phyloP scores from a whole-genome alignment of 169 alveolate genomes.

The Plasmodium cynomolgi region DNA sequence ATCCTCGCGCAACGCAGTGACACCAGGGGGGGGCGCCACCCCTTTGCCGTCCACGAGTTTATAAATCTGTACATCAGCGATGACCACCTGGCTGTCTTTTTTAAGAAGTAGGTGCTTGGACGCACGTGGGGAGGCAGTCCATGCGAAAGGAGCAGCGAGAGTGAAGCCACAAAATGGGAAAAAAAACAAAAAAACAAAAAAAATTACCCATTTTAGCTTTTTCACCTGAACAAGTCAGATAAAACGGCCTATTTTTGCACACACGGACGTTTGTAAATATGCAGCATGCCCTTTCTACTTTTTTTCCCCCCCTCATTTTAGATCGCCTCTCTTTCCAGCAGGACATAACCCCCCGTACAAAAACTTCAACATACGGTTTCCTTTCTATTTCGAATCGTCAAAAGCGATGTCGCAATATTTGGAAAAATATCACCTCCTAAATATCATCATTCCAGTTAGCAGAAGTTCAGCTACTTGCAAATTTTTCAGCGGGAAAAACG shows the following conservation, averaged over 20 bases:
- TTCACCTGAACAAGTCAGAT: slow-evolving; percentile 1
- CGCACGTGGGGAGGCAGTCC: background rate
- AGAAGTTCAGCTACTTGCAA: slow-evolving; percentile 2
- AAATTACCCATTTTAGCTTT: background rate
- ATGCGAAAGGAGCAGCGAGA: background rate
- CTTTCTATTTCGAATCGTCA: slow-evolving; percentile 65
- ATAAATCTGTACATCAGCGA: slow-evolving; percentile 57
- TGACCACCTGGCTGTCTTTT: slow-evolving; percentile 34
- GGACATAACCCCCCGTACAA: slow-evolving; percentile 73
- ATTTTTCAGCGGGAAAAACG: slow-evolving; percentile 13
- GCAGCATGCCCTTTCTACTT: background rate
- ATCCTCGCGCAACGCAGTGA: slow-evolving; percentile 25
- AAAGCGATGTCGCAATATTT: slow-evolving; percentile 58
- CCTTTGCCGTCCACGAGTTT: slow-evolving; percentile 2
- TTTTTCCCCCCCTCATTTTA: background rate
- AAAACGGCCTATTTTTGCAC: background rate
- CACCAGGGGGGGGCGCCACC: background rate
- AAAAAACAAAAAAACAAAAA: background rate
- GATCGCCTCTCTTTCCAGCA: slow-evolving; percentile 67
- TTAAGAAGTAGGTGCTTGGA: slow-evolving; percentile 39
- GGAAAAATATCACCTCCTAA: slow-evolving; percentile 55
- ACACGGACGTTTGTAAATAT: background rate
- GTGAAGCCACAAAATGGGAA: background rate
- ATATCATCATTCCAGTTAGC: slow-evolving; percentile 69
- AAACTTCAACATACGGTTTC: slow-evolving; percentile 64